Evolutionary conservation across 257 asterid species (phyloP), one percentile per base, ranked within the genome.

Genomic region (Lavandula angustifolia): DNA sequence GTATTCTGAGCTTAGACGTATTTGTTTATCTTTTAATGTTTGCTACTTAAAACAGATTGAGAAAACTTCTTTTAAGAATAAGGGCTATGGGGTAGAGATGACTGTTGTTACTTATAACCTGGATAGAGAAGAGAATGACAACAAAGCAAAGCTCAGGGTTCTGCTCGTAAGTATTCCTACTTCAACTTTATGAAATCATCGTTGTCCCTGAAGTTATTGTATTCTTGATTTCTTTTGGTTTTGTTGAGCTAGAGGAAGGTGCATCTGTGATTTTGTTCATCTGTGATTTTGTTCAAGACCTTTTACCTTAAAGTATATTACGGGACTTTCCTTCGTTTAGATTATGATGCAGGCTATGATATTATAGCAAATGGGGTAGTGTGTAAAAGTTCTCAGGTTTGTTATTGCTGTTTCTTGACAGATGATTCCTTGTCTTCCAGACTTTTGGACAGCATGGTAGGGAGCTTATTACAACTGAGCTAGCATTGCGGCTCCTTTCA

Each of bases 361-460:
- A 54, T 67, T 64, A 33, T 65, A 64, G 62, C 70, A 62, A 72
- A 49, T 81, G 66, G 75, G 67, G 60, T 71, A 81, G 89, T 71
- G 76, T 79, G 46, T 73, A 69, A 79, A 76, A 79, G 62, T 81
- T 91, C 95, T 91, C 89, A 88, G 94, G 86, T 89, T 81, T 82
- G 82, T 81, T 83, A 89, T 80, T 80, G 83, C 83, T 89, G 80
- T 22, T 83, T 87, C 89, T 92, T 87, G 96, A 89, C 97, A 92
- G 98, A 92, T 83, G 82, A 82, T 92, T 92, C 86, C 95, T 92
- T 92, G 96, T 92, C 74, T 92, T 89, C 98, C 96, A 92, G 96
- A 92, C 83, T 92, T 92, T 92, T 84, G 97, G 99, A 66, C 99
- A 92, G 97, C 99, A 92, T 77, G 97, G 82, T 61, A 92, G 99